A percentile compares a stretch with the other conserved stretches of the same genome.
phyloP scores from a whole-genome alignment of 164 flowering plant genomes.

The Saururus chinensis region DNA sequence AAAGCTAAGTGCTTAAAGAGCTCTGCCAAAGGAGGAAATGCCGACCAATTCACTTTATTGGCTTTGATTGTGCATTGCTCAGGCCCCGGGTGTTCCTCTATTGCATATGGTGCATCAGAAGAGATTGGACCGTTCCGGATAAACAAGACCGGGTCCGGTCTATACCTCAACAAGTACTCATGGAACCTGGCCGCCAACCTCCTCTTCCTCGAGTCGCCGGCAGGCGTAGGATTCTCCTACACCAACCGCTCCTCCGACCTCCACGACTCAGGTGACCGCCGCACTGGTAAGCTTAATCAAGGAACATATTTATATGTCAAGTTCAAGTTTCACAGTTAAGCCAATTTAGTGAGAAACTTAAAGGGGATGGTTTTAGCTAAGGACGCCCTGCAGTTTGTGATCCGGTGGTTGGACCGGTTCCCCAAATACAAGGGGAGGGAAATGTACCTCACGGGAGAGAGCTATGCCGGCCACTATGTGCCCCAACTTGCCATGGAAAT shows the following conservation, averaged over 20 bases:
- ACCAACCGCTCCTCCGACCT: slow-evolving; percentile 61
- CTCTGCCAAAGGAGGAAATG: no score
- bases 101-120: slow-evolving; percentile 92
- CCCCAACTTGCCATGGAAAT: slow-evolving; percentile 74
- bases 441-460: slow-evolving; percentile 70
- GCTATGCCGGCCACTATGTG: slow-evolving; percentile 93
- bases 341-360: not conserved
- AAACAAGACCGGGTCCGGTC: slow-evolving; percentile 44
- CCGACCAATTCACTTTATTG: no score
- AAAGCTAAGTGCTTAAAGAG: no score
- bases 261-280: slow-evolving; percentile 59
- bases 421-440: slow-evolving; percentile 60
- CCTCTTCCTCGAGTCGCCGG: slow-evolving; percentile 78
- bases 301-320: no score
- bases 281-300: slow-evolving; percentile 48
- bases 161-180: slow-evolving; percentile 63
- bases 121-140: slow-evolving; percentile 86
- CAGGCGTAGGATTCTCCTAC: slow-evolving; percentile 95
- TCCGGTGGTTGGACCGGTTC: slow-evolving; percentile 67
- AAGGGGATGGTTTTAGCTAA: slow-evolving; percentile 33
- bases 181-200: slow-evolving; percentile 79
- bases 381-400: slow-evolving; percentile 60
- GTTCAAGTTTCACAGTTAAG: no score
- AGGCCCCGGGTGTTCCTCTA: slow-evolving; percentile 96
- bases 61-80: not conserved